Conservation (phyloP, 345 rosid genomes). For the Litchi chinensis region DNA sequence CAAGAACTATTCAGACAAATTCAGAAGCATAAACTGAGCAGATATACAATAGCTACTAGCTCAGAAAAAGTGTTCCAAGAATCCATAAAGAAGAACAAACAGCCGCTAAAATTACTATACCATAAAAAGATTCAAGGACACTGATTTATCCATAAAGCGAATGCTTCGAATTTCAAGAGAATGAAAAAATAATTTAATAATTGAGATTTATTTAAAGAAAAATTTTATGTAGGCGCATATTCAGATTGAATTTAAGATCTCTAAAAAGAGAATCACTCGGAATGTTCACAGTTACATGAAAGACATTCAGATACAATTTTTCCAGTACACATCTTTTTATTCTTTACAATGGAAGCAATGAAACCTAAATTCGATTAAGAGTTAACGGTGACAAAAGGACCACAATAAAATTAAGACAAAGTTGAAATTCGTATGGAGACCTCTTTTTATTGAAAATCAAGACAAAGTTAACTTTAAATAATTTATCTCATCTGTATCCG, state of each 20-base stretch:
- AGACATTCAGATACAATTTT: not conserved
- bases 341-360: not conserved
- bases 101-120: not conserved
- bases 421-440: no score
- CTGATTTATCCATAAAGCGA: not conserved
- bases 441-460: no score
- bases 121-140: not conserved
- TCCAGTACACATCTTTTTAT: not conserved
- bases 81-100: slow-evolving; percentile 6
- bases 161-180: not conserved
- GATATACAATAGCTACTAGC: not conserved
- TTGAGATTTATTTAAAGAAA: not conserved
- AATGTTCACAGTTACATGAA: not conserved
- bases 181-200: not conserved
- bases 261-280: not conserved
- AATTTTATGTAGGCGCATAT: not conserved
- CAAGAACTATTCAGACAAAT: not conserved
- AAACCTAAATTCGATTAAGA: not conserved
- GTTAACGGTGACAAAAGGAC: not conserved
- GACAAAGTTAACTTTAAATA: not conserved
- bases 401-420: not conserved
- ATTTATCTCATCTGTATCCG: not conserved
- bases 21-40: not conserved
- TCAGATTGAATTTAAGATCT: not conserved
- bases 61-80: not conserved